Conservation (phyloP, 257 asterid species). For the Gynochthodes officinalis region DNA sequence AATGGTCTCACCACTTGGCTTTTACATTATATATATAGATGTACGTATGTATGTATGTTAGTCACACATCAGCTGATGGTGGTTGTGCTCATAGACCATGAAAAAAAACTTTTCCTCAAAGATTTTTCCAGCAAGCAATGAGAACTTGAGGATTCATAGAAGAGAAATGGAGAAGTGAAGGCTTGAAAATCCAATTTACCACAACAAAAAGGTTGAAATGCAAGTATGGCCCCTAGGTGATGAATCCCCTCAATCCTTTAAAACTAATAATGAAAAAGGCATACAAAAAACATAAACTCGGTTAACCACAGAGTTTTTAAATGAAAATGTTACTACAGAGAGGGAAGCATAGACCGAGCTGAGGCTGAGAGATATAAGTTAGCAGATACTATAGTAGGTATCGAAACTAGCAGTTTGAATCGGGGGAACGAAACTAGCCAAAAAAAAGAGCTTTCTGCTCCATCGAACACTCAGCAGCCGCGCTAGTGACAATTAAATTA, state of each 20-base stretch:
- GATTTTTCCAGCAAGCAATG: neutral
- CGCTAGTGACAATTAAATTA: neutral
- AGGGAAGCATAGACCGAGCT: neutral
- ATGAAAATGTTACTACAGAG: neutral
- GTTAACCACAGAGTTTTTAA: neutral
- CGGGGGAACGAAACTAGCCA: no score
- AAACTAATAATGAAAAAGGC: neutral
- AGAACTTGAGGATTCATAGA: neutral
- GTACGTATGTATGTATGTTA: no score
- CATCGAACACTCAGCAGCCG: neutral
- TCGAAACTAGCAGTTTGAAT: no score
- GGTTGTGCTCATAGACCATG: neutral
- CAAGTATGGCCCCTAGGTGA: neutral
- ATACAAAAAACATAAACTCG: neutral
- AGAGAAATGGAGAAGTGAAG: neutral
- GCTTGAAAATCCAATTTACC: neutral
- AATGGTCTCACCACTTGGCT: neutral
- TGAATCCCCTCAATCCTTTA: neutral
- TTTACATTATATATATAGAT: neutral
- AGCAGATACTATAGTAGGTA: no score
- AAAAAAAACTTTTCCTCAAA: neutral
- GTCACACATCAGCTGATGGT: neutral
- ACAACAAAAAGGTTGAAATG: neutral
- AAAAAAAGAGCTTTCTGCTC: no score
- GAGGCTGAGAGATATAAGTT: no score